phyloP scores from a whole-genome alignment of 2,329 filamentous ascomycete genomes.

The Fusarium ramigenum region DNA sequence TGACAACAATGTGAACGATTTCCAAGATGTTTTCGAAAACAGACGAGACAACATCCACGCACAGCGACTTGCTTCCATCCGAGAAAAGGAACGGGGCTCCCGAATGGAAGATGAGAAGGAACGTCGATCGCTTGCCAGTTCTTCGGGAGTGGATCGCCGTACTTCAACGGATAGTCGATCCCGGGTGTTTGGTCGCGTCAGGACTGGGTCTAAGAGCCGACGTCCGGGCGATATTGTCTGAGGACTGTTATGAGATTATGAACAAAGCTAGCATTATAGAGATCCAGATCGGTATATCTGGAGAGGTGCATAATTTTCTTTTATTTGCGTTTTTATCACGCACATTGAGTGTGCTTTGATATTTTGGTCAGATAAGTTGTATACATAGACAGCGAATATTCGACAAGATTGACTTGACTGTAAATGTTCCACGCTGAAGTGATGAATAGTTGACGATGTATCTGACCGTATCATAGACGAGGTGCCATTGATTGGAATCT shows the following conservation, averaged over 20 bases:
- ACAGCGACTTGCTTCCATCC: conserved; percentile 50
- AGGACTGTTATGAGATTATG: conserved; percentile 32
- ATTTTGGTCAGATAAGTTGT: background rate
- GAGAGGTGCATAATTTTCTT: conserved; percentile 10
- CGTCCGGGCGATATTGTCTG: conserved; percentile 43
- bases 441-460: background rate
- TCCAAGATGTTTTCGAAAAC: conserved; percentile 57
- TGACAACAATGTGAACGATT: conserved; percentile 51
- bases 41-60: conserved; percentile 50
- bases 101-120: conserved; percentile 43
- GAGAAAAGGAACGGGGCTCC: conserved; percentile 49
- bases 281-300: conserved; percentile 23
- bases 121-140: conserved; percentile 40
- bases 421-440: background rate
- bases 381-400: conserved; percentile 8
- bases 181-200: conserved; percentile 45
- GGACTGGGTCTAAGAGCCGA: conserved; percentile 44
- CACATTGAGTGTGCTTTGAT: conserved; percentile 6
- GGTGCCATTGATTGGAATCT: background rate
- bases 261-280: conserved; percentile 19
- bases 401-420: background rate
- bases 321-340: background rate
- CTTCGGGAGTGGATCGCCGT: conserved; percentile 42
- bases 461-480: background rate
- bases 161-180: conserved; percentile 41